Percentiles rank a stretch among this genome's conserved stretches.
phyloP scores from a whole-genome alignment of 371 early-diverging fungal genomes.

The Rhizopus stolonifer region DNA sequence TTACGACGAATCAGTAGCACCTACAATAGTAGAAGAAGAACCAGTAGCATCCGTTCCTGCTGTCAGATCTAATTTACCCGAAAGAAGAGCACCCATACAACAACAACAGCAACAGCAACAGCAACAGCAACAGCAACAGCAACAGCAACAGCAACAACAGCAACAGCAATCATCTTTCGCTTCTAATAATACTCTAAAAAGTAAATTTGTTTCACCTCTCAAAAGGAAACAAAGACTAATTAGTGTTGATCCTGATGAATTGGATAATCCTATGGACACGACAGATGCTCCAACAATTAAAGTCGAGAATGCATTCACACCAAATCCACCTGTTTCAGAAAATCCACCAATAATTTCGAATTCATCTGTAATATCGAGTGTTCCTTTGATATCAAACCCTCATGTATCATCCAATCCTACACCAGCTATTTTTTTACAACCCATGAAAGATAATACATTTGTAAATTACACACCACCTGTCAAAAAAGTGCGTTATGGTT shows the following conservation, averaged over 20 bases:
- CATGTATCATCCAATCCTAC: no score
- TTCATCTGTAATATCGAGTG: not conserved
- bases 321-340: no score
- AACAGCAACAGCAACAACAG: no score
- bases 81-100: not conserved
- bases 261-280: not conserved
- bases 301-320: slow-evolving; percentile 1
- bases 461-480: not conserved
- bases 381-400: not conserved
- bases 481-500: not conserved
- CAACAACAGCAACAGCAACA: not conserved
- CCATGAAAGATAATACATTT: no score
- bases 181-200: not conserved
- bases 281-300: not conserved
- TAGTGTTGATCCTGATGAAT: slow-evolving; percentile 4
- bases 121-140: no score
- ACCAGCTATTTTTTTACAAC: not conserved
- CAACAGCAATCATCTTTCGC: not conserved
- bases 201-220: not conserved
- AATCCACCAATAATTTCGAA: no score
- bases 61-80: not conserved
- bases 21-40: not conserved
- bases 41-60: not conserved
- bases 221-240: slow-evolving; percentile 8
- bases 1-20: slow-evolving; percentile 2